Evolutionary conservation across 352 stramenopile genomes (phyloP).

Genomic region (Pythium periplocum): DNA sequence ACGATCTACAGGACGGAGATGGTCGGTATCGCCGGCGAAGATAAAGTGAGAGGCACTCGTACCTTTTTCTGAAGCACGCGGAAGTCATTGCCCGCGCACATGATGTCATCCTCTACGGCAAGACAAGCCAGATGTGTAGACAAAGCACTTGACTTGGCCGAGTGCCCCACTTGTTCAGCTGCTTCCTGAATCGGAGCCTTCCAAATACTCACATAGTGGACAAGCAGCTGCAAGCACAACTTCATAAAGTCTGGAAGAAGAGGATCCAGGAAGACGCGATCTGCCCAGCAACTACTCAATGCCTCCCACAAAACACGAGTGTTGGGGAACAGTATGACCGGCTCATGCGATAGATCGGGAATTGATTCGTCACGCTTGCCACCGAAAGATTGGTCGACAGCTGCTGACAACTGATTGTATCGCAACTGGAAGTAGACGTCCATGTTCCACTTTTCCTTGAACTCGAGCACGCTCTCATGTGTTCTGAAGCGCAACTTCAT

Average conservation of each 20-base stretch:
- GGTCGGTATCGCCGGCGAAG: background rate
- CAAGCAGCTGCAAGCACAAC: slow-evolving; percentile 60
- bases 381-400: slow-evolving; percentile 47
- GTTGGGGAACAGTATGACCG: slow-evolving; percentile 41
- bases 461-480: slow-evolving; percentile 69
- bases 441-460: slow-evolving; percentile 87
- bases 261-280: slow-evolving; percentile 45
- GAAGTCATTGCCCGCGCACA: slow-evolving; percentile 72
- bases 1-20: slow-evolving; percentile 34
- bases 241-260: slow-evolving; percentile 63
- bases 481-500: slow-evolving; percentile 63
- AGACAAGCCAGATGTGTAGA: slow-evolving; percentile 39
- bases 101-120: slow-evolving; percentile 52
- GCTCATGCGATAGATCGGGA: slow-evolving; percentile 3
- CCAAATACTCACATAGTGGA: slow-evolving; percentile 60
- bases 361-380: slow-evolving; percentile 18
- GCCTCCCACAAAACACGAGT: slow-evolving; percentile 41
- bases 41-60: background rate
- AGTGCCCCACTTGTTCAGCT: slow-evolving; percentile 34
- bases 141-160: slow-evolving; percentile 43
- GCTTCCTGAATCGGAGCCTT: slow-evolving; percentile 38
- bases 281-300: slow-evolving; percentile 56
- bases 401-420: slow-evolving; percentile 41
- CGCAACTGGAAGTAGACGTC: slow-evolving; percentile 86
- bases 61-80: slow-evolving; percentile 55